phyloP scores from a whole-genome alignment of 2,329 filamentous ascomycete genomes.

The Aspergillus novofumigatus region DNA sequence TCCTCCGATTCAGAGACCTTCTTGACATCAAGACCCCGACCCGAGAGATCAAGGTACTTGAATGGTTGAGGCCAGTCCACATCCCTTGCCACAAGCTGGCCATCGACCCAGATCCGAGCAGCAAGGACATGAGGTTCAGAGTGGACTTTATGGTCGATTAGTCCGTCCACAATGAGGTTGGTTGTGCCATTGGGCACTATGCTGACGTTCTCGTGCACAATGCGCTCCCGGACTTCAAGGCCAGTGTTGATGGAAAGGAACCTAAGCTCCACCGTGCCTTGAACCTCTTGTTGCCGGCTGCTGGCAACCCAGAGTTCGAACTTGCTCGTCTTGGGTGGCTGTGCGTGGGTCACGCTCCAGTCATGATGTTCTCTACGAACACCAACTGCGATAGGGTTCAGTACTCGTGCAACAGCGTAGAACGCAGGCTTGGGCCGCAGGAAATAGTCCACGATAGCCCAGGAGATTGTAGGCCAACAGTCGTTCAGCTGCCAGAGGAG shows the following conservation, averaged over 20 bases:
- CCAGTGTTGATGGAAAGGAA: slow-evolving; percentile 55
- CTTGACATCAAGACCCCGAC: slow-evolving; percentile 47
- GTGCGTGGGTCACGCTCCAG: slow-evolving; percentile 57
- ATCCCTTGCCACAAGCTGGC: slow-evolving; percentile 50
- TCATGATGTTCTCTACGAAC: slow-evolving; percentile 57
- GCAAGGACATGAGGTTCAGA: slow-evolving; percentile 54
- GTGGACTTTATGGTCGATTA: slow-evolving; percentile 46
- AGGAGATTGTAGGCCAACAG: slow-evolving; percentile 59
- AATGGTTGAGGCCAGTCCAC: slow-evolving; percentile 60
- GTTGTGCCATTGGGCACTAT: slow-evolving; percentile 55
- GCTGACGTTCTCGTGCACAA: slow-evolving; percentile 45
- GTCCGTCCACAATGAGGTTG: slow-evolving; percentile 45
- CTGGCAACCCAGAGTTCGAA: slow-evolving; percentile 58
- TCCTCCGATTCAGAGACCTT: slow-evolving; percentile 29
- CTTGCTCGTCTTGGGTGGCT: slow-evolving; percentile 49
- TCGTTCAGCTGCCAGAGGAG: slow-evolving; percentile 48
- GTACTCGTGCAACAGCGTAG: slow-evolving; percentile 56
- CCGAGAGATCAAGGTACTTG: slow-evolving; percentile 54
- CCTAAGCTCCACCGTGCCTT: slow-evolving; percentile 36
- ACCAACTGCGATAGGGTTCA: slow-evolving; percentile 55
- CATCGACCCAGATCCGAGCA: slow-evolving; percentile 51
- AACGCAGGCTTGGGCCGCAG: slow-evolving; percentile 59
- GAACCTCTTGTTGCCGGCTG: slow-evolving; percentile 34
- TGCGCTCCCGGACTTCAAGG: slow-evolving; percentile 49
- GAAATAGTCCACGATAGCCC: slow-evolving; percentile 61